phyloP scores from a whole-genome alignment of 805 yeast species.

The Scheffersomyces amazonensis region DNA sequence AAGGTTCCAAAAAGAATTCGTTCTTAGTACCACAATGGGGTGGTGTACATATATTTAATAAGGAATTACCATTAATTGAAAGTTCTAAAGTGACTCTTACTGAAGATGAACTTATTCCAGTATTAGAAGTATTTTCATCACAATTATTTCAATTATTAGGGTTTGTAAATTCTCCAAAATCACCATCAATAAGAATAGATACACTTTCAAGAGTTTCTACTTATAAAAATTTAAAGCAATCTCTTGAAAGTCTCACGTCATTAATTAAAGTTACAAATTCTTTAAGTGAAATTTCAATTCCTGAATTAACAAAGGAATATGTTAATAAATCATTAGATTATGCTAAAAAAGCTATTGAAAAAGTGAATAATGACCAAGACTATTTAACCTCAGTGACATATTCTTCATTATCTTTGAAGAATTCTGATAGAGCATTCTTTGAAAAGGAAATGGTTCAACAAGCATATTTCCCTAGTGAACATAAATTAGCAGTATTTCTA shows the following conservation, averaged over 20 bases:
- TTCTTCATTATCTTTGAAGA: conserved; percentile 52
- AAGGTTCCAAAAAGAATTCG: conserved; percentile 48
- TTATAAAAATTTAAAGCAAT: conserved; percentile 54
- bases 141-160: conserved; percentile 77
- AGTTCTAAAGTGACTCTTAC: conserved; percentile 22
- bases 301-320: conserved; percentile 60
- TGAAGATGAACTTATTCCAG: conserved; percentile 47
- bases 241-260: conserved; percentile 71
- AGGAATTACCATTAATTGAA: conserved; percentile 21
- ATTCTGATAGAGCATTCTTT: conserved; percentile 79
- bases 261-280: conserved; percentile 65
- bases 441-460: conserved; percentile 95
- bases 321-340: conserved; percentile 50
- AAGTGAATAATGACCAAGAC: conserved; percentile 17
- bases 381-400: conserved; percentile 31
- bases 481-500: conserved; percentile 87
- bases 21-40: conserved; percentile 90
- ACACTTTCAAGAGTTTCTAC: conserved; percentile 59
- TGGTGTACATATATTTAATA: conserved; percentile 59
- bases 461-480: conserved; percentile 92
- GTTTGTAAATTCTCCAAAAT: conserved; percentile 45
- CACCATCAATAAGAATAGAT: conserved; percentile 64
- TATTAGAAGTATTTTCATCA: conserved; percentile 67
- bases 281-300: conserved; percentile 79
- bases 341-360: conserved; percentile 35